These are phyloP conservation scores for Megacollybia platyphylla DNA, from an alignment of 1,284 basidiomycete genomes.

Conservation along the genomic window DNA sequence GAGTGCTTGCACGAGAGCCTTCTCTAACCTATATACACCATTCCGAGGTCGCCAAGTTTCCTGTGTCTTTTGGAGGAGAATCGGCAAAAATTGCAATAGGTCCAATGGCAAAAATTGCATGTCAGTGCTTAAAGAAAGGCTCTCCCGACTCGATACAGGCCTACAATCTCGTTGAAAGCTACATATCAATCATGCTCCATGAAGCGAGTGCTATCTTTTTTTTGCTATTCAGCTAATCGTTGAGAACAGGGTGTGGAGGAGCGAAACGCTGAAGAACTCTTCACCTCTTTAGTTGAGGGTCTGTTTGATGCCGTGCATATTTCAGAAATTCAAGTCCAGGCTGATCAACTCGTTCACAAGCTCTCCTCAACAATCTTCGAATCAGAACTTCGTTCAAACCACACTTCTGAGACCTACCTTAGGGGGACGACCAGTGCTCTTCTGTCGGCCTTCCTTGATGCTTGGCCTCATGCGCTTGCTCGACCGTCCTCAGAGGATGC, in stretches of 20 bases:
- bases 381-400: constrained; percentile 46
- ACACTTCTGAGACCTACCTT: constrained; percentile 35
- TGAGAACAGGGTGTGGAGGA: constrained; percentile 51
- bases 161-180: constrained; percentile 70
- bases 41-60: constrained; percentile 56
- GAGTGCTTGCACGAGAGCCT: constrained; percentile 77
- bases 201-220: constrained; percentile 37
- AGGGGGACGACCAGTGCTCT: constrained; percentile 51
- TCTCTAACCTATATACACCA: constrained; percentile 61
- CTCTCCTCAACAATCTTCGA: constrained; percentile 62
- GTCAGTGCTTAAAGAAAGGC: constrained; percentile 42
- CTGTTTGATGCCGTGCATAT: constrained; percentile 71
- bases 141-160: constrained; percentile 63
- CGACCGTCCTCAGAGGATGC: constrained; percentile 51
- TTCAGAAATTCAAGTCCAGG: constrained; percentile 57
- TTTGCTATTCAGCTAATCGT: not conserved
- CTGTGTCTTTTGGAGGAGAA: constrained; percentile 66
- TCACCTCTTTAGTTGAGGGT: constrained; percentile 62
- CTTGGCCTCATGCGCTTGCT: constrained; percentile 59
- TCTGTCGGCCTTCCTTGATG: constrained; percentile 66
- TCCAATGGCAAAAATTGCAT: constrained; percentile 64
- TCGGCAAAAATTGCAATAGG: constrained; percentile 61
- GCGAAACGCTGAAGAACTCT: constrained; percentile 67
- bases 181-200: constrained; percentile 61
- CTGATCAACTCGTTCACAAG: constrained; percentile 55